Conservation (phyloP, 1,284 basidiomycete species). For the Lignosus rhinocerotis region DNA sequence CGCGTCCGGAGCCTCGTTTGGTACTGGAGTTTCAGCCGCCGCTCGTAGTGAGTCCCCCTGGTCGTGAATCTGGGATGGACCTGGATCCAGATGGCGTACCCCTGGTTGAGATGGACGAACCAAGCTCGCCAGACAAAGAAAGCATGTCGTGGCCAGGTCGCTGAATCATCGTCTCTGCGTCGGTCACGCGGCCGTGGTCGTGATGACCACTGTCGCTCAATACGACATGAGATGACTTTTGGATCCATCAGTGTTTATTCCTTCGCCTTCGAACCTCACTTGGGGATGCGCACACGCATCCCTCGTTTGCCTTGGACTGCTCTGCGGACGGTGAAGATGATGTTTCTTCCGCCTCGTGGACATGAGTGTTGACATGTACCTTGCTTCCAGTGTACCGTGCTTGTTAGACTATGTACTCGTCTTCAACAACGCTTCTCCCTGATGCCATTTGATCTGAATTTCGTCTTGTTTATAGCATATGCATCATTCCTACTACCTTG, state of each 20-base stretch:
- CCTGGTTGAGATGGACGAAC: slow-evolving; percentile 24
- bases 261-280: neutral
- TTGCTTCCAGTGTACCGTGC: neutral
- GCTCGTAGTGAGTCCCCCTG: slow-evolving; percentile 10
- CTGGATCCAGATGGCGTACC: slow-evolving; percentile 31
- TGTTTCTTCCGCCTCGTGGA: neutral
- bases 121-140: slow-evolving; percentile 31
- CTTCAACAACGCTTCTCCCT: neutral
- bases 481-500: neutral
- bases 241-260: too few species aligned
- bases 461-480: slow-evolving; percentile 7
- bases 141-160: slow-evolving; percentile 24
- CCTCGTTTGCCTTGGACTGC: neutral
- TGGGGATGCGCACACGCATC: neutral
- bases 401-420: slow-evolving; percentile 4
- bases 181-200: neutral
- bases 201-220: neutral
- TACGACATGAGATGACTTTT: too few species aligned
- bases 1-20: slow-evolving; percentile 9
- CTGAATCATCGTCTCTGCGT: neutral
- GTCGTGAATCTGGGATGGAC: slow-evolving; percentile 10
- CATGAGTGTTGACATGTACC: neutral
- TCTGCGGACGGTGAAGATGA: neutral
- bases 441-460: neutral
- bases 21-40: slow-evolving; percentile 10